Evolutionary conservation across 2,329 filamentous ascomycete species (phyloP).

Genomic region (Colletotrichum nymphaeae): DNA sequence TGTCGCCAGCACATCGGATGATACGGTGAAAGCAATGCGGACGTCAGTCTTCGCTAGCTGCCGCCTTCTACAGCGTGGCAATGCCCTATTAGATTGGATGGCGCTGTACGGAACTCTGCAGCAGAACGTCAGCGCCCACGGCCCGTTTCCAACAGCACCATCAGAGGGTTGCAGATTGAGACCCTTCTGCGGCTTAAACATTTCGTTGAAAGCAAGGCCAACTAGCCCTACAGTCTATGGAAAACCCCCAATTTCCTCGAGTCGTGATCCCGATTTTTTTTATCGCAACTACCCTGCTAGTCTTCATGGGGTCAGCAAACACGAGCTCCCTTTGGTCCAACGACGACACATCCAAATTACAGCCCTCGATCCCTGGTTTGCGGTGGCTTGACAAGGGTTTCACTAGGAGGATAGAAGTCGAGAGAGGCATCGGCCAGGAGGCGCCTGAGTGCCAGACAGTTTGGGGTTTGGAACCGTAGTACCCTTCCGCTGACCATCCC

Average conservation of each 20-base stretch:
- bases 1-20: neutral
- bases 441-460: neutral
- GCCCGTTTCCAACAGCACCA: neutral
- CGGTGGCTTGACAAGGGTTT: slow-evolving; percentile 32
- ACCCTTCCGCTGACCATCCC: neutral
- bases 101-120: neutral
- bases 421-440: slow-evolving; percentile 5
- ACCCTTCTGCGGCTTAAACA: neutral
- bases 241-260: neutral
- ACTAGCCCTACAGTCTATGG: too few relatives aligned
- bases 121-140: neutral
- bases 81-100: neutral
- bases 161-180: neutral
- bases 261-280: neutral
- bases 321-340: neutral
- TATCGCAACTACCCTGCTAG: neutral
- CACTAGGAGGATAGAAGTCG: slow-evolving; percentile 17
- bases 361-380: neutral
- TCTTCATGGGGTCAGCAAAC: neutral
- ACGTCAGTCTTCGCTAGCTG: neutral
- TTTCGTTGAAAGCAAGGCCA: neutral
- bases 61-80: neutral
- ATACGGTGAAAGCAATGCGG: neutral
- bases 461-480: neutral
- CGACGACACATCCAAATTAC: neutral